Conservation (phyloP, 306 rosid species). For the Prosopis cineraria region DNA sequence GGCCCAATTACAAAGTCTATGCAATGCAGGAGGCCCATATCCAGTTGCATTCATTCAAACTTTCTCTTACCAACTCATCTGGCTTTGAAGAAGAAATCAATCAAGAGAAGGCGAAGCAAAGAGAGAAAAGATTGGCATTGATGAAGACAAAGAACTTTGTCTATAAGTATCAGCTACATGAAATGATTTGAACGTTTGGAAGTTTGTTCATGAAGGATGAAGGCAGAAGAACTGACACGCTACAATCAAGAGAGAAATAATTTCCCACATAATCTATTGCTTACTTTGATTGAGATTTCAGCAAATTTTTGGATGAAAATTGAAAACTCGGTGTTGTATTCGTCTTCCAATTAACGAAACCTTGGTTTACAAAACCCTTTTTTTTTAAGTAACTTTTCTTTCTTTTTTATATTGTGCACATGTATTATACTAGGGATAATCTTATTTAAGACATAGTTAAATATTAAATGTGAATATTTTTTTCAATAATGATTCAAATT, state of each 20-base stretch:
- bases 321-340: not conserved
- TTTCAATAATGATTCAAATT: too few species aligned
- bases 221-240: not conserved
- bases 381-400: too few species aligned
- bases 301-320: not conserved
- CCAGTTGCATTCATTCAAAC: not conserved
- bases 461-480: too few species aligned
- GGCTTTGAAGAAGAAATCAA: not conserved
- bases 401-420: too few species aligned
- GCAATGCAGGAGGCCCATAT: not conserved
- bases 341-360: too few species aligned
- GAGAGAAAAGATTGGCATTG: not conserved
- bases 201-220: not conserved
- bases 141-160: not conserved
- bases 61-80: not conserved
- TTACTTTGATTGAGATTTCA: not conserved
- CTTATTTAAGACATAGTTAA: too few species aligned
- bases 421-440: too few species aligned
- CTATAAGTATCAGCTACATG: not conserved
- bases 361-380: too few species aligned
- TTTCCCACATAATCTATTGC: not conserved
- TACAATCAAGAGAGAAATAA: not conserved
- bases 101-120: not conserved
- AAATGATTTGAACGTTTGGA: not conserved
- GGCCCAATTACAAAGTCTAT: not conserved